phyloP scores from a whole-genome alignment of 2,329 filamentous ascomycete genomes.

The Pezicula carpinea region DNA sequence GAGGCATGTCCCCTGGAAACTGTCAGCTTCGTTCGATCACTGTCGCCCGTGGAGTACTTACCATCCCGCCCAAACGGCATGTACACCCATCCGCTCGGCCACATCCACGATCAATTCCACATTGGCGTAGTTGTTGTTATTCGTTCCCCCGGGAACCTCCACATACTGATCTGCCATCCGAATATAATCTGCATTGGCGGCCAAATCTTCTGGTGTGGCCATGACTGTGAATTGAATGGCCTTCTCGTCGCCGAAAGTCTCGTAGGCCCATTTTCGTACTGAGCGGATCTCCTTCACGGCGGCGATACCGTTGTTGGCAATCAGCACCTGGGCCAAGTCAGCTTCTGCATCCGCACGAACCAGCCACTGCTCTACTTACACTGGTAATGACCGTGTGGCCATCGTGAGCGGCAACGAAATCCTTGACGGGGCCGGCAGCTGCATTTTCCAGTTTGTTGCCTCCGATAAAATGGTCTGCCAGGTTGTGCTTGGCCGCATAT shows the following conservation, averaged over 20 bases:
- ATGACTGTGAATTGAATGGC: slow-evolving; percentile 99
- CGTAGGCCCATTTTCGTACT: slow-evolving; percentile 99
- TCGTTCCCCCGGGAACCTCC: slow-evolving; percentile 96
- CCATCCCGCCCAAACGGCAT: slow-evolving; percentile 99
- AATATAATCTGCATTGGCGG: slow-evolving; percentile 98
- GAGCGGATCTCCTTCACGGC: slow-evolving; percentile 99
- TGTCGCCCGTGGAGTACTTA: slow-evolving; percentile 39
- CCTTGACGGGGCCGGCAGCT: slow-evolving; percentile 81
- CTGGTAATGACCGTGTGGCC: slow-evolving; percentile 98
- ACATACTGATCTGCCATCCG: slow-evolving; percentile 99
- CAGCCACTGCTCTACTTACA: slow-evolving; percentile 48
- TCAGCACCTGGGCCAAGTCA: slow-evolving; percentile 67
- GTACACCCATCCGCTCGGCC: slow-evolving; percentile 96
- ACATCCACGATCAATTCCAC: slow-evolving; percentile 98
- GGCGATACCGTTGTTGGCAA: slow-evolving; percentile 99
- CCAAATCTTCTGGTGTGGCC: slow-evolving; percentile 96
- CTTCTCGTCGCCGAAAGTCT: slow-evolving; percentile 96
- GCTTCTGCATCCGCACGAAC: slow-evolving; percentile 1
- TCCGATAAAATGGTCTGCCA: slow-evolving; percentile 93
- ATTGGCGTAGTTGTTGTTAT: slow-evolving; percentile 99
- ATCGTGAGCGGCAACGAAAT: slow-evolving; percentile 85
- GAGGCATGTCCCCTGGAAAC: slow-evolving; percentile 82
- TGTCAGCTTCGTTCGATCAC: slow-evolving; percentile 8
- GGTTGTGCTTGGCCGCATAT: slow-evolving; percentile 74
- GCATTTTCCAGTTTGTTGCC: slow-evolving; percentile 84